Base-by-base conservation (phyloP, 75 land plant species). In the Azolla pinnata region DNA sequence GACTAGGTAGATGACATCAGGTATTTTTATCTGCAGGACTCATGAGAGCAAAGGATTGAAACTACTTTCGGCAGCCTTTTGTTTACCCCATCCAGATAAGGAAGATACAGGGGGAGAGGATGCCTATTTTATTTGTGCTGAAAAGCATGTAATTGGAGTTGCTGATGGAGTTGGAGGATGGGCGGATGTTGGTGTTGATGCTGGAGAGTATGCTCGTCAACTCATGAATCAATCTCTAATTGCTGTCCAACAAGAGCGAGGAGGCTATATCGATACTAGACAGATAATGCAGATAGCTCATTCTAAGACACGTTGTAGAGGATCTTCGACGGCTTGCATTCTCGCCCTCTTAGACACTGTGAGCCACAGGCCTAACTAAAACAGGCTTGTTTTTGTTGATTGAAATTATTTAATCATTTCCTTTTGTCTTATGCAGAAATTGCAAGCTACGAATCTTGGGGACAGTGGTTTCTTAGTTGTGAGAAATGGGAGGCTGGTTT, bases 131-230 rank as follows among this genome's bases (percentile, higher is more conserved):
- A 93, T 93, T 17, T 91, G 95, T 67, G 40, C 64, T 5, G 72
- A 83, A 48, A 76, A 85, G 67, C 86, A 81, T 52, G 98, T 85
- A 0, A 71, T 92, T 31, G 98, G 98, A 48, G 90, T 93, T 34
- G 96, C 96, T 17, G 98, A 93, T 81, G 98, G 98, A 60, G 96
- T 93, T 62, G 98, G 98, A 52, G 96, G 98, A 4, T 88, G 98
- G 96, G 96, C 98, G 21, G 83, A 85, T 45, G 67, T 76, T 61
- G 96, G 96, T 49, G 74, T 93, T 52, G 65, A 93, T 77, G 79
- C 98, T 29, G 98, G 98, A 0, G 51, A 59, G 30, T 93, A 88
- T 81, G 86, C 98, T 8, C 71, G 85, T 33, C 97, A 93, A 67
- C 83, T 93, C 3, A 93, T 93, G 98, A 71, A 75, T 45, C 71